These are phyloP conservation scores for Aegilops speltoides DNA, from an alignment of 176 grass and related monocot genomes.

Conservation along the genomic window DNA sequence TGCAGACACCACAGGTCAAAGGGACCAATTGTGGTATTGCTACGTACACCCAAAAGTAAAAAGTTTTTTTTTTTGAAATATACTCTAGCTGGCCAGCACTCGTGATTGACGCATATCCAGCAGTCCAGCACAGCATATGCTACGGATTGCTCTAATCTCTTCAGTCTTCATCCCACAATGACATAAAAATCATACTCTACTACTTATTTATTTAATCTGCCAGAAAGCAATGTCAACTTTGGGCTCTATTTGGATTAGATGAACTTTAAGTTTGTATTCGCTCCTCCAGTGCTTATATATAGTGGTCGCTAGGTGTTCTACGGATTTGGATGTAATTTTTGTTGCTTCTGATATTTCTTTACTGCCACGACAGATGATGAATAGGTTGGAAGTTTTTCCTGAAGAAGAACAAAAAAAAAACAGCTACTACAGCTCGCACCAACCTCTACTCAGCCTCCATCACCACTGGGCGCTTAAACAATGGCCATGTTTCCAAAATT, in stretches of 20 bases:
- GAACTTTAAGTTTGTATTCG: neutral
- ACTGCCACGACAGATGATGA: too few relatives aligned
- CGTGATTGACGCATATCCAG: neutral
- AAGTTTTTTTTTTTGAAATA: neutral
- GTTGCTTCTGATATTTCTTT: too few relatives aligned
- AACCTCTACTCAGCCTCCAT: too few relatives aligned
- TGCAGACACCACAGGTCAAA: neutral
- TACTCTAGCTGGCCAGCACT: neutral
- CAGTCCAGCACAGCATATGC: neutral
- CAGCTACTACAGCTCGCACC: too few relatives aligned
- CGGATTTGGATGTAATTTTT: too few relatives aligned
- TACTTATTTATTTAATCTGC: neutral
- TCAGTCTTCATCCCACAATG: neutral
- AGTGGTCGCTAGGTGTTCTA: too few relatives aligned
- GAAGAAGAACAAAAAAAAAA: too few relatives aligned
- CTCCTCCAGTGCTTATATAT: too few relatives aligned
- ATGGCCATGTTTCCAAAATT: too few relatives aligned
- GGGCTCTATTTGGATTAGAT: neutral
- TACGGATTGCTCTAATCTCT: neutral
- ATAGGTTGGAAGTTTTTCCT: too few relatives aligned
- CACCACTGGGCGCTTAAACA: too few relatives aligned
- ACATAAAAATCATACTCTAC: neutral
- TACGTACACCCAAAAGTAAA: neutral
- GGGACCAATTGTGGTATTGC: neutral
- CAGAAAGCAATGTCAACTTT: neutral